Evolutionary conservation across 192 early-diverging fungal species (phyloP).

Genomic region (Piromyces sp.): DNA sequence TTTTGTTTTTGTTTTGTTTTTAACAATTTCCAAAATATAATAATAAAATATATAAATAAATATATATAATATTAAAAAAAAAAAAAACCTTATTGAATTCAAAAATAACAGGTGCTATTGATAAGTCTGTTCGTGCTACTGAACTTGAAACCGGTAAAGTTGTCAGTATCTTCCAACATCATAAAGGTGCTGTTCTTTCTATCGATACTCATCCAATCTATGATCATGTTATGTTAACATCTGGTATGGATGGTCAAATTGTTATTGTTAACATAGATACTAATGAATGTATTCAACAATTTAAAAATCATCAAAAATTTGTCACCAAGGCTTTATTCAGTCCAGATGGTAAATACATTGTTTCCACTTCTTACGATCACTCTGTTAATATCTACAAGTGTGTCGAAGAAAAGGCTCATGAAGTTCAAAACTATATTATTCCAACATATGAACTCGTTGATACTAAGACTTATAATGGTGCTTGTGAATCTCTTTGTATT

Average conservation of each 20-base stretch:
- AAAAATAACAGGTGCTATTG: conserved; percentile 31
- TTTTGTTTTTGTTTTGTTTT: too few species aligned
- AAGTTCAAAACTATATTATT: background rate
- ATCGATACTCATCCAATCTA: conserved; percentile 41
- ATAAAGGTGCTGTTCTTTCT: conserved; percentile 38
- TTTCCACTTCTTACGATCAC: conserved; percentile 53
- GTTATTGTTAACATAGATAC: conserved; percentile 16
- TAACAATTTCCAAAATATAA: too few species aligned
- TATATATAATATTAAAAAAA: too few species aligned
- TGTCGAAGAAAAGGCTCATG: background rate
- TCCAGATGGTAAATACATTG: conserved; percentile 27
- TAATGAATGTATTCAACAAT: conserved; percentile 26
- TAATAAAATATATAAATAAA: too few species aligned
- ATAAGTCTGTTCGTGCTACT: conserved; percentile 40
- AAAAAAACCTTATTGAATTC: background rate
- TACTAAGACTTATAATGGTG: conserved; percentile 28
- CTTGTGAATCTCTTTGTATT: conserved; percentile 50
- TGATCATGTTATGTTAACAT: conserved; percentile 1
- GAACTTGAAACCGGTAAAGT: conserved; percentile 17
- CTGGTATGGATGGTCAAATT: conserved; percentile 16
- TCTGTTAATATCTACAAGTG: conserved; percentile 37
- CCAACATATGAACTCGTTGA: conserved; percentile 13
- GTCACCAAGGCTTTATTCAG: conserved; percentile 44
- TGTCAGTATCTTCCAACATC: conserved; percentile 19
- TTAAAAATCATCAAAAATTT: conserved; percentile 54